A percentile compares a stretch with the other conserved stretches of the same genome.
phyloP scores from a whole-genome alignment of 345 rosid species.

The Eutrema heterophyllum region DNA sequence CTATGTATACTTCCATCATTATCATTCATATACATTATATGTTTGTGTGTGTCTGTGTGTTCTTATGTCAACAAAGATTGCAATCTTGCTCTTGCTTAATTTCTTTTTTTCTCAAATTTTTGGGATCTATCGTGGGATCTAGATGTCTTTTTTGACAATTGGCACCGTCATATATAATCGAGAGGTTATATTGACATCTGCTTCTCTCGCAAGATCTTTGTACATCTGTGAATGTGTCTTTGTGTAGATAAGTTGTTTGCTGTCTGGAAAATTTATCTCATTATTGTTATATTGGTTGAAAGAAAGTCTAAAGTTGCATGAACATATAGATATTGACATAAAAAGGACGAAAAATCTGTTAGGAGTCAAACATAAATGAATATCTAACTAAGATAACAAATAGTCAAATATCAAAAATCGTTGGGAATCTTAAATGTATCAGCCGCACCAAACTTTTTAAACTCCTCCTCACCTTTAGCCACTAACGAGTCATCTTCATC shows the following conservation, averaged over 20 bases:
- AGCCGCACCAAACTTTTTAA: conserved; percentile 67
- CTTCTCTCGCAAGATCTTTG: neutral
- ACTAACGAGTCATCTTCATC: conserved; percentile 30
- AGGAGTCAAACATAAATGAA: neutral
- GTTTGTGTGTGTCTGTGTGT: neutral
- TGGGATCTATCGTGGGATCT: too few species aligned
- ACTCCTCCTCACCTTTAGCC: conserved; percentile 32
- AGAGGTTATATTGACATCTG: neutral
- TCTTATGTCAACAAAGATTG: too few species aligned
- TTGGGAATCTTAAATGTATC: conserved; percentile 67
- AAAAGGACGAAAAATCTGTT: neutral
- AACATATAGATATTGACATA: neutral
- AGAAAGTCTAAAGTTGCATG: neutral
- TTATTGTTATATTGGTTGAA: too few species aligned
- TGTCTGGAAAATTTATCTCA: too few species aligned
- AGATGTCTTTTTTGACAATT: neutral
- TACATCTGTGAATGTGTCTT: neutral
- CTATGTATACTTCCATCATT: neutral
- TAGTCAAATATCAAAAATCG: conserved; percentile 42
- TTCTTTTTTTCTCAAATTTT: too few species aligned
- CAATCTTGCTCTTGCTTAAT: too few species aligned
- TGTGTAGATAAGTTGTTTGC: too few species aligned
- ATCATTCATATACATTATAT: neutral
- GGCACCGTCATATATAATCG: neutral
- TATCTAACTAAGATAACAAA: conserved; percentile 43